Evolutionary conservation across 2,329 filamentous ascomycete genomes (phyloP).

Genomic region (Claviceps spartinae): DNA sequence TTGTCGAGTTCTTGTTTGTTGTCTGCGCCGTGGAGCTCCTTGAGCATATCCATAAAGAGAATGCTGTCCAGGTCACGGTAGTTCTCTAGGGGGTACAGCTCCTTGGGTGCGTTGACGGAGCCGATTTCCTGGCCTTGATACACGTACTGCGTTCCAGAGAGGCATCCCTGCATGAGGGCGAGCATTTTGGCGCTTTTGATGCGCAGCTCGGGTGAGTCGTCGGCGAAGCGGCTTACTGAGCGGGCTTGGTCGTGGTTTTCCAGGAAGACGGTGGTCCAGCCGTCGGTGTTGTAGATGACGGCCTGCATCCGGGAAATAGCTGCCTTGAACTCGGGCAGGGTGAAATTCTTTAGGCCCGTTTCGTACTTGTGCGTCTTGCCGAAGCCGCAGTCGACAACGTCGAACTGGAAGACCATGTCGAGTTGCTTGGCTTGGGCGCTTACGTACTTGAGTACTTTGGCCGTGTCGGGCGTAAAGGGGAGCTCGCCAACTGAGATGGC

Average conservation of each 20-base stretch:
- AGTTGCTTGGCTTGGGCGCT: slow-evolving; percentile 44
- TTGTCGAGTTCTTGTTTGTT: slow-evolving; percentile 23
- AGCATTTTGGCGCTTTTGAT: slow-evolving; percentile 43
- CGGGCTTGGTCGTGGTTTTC: slow-evolving; percentile 54
- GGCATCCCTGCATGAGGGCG: slow-evolving; percentile 35
- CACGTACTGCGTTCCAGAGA: slow-evolving; percentile 49
- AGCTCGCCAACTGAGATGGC: slow-evolving; percentile 62
- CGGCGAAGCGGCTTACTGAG: slow-evolving; percentile 40
- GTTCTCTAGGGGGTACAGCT: slow-evolving; percentile 45
- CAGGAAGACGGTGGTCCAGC: slow-evolving; percentile 51
- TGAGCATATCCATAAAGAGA: slow-evolving; percentile 21
- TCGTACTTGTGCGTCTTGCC: slow-evolving; percentile 38
- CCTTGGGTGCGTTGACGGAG: slow-evolving; percentile 44
- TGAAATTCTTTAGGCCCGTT: slow-evolving; percentile 30
- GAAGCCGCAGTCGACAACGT: slow-evolving; percentile 47
- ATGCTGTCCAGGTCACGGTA: slow-evolving; percentile 36
- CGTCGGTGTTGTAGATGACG: slow-evolving; percentile 37
- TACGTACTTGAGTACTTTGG: slow-evolving; percentile 46
- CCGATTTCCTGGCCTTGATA: slow-evolving; percentile 58
- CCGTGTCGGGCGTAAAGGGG: slow-evolving; percentile 44
- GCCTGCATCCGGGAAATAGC: slow-evolving; percentile 36
- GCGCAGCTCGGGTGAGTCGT: slow-evolving; percentile 34
- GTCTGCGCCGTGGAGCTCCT: slow-evolving; percentile 14
- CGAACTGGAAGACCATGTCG: slow-evolving; percentile 58
- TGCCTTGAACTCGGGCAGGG: slow-evolving; percentile 33